Evolutionary conservation across 352 stramenopile species (phyloP), one percentile per base, ranked within the genome.

Genomic region (Albugo candida): DNA sequence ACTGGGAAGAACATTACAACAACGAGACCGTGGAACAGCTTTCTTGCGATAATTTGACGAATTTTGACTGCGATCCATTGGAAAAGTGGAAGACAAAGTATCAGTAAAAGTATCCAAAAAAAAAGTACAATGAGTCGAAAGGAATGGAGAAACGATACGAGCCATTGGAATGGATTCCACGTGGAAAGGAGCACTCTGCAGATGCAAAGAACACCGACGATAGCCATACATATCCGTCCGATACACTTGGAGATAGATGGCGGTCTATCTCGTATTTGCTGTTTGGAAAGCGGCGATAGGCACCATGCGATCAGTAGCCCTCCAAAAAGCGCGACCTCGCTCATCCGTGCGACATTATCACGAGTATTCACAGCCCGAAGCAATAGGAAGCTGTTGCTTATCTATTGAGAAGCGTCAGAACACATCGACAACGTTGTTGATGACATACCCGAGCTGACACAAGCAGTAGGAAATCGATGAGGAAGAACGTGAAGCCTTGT

Each of bases 11-110:
- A 79, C 71, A 89, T 79, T 18, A 82, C 10, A 11, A 87, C 77
- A 11, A 78, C 68, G 10, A 86, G 67, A n/a, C 73, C 43, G 52
- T 89, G 77, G 48, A 86, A 89, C 3, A 87, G 58, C 54, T 89
- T 89, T 42, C 74, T 58, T 16, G 77, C 67, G 20, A 89, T 60
- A 50, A 89, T 89, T 24, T 75, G 71, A 13, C 63, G 67, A 5
- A 89, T 31, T 31, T 31, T 31, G 24, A 31, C 24, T 10, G 20
- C 18, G 39, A 20, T 20, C 3, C 18, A 8, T 24, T 43, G 39
- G 8, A 43, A 24, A 8, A 24, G 39, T 43, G 18, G 20, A 24
- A 43, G 18, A 43, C 18, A 43, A 43, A 43, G 3, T 2, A 8
- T 8, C 18, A 24, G 18, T 8, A 43, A 10, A 8, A 43, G 18